Conservation (phyloP, 345 rosid genomes). For the Aquilaria yunnanensis region DNA sequence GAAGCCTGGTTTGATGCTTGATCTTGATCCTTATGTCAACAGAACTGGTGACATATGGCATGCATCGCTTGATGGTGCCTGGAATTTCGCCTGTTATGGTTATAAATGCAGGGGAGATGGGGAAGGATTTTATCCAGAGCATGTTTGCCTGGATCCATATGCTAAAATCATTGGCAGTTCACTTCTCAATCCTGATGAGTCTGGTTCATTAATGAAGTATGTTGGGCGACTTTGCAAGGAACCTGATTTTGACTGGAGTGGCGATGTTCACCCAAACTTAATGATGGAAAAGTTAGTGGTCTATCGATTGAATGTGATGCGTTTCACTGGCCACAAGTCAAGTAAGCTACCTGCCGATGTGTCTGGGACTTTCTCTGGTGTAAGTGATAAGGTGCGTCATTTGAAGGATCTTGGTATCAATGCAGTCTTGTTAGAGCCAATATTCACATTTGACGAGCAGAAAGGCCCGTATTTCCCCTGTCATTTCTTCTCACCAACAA, state of each 20-base stretch:
- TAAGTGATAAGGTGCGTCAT: slow-evolving; percentile 63
- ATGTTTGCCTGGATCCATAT: slow-evolving; percentile 72
- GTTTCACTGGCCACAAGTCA: slow-evolving; percentile 67
- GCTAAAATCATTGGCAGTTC: slow-evolving; percentile 41
- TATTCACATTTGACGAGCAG: slow-evolving; percentile 56
- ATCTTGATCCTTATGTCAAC: slow-evolving; percentile 82
- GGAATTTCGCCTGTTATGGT: slow-evolving; percentile 53
- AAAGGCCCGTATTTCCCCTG: slow-evolving; percentile 75
- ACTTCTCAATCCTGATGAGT: slow-evolving; percentile 19
- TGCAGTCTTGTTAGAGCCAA: slow-evolving; percentile 82
- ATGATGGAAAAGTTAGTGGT: slow-evolving; percentile 60
- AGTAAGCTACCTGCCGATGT: slow-evolving; percentile 45
- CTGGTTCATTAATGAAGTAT: slow-evolving; percentile 26
- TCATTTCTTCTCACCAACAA: slow-evolving; percentile 75
- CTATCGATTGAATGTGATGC: slow-evolving; percentile 66
- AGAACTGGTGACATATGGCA: slow-evolving; percentile 91
- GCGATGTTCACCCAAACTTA: slow-evolving; percentile 53
- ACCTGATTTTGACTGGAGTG: slow-evolving; percentile 77
- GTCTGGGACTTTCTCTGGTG: slow-evolving; percentile 79
- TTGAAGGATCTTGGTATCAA: slow-evolving; percentile 72
- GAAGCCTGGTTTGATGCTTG: slow-evolving; percentile 78
- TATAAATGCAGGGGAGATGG: slow-evolving; percentile 50
- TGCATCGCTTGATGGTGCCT: slow-evolving; percentile 47
- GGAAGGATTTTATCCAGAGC: slow-evolving; percentile 22
- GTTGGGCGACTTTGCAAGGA: slow-evolving; percentile 47